Base-by-base conservation (phyloP, 306 rosid species). In the Vigna angularis region DNA sequence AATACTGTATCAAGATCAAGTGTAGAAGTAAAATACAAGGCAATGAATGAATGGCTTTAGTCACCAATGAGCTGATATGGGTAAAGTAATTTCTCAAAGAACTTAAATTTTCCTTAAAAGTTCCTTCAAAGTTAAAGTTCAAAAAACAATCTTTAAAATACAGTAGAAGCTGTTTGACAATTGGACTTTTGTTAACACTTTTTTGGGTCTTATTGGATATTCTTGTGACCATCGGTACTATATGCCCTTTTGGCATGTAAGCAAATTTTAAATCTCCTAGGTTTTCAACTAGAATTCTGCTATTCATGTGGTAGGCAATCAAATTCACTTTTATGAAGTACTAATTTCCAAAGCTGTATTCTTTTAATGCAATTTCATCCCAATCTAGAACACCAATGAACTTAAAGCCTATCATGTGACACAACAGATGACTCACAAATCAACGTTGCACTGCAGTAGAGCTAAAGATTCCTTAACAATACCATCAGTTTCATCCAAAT, bases 401-500 rank as follows among this genome's bases (percentile, higher is more conserved):
- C 51, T 45, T 24, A 81, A 26, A 26, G 70, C 61, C 70, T 70
- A 78, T 73, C 6, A 68, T 34, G 70, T 1, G 44, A 52, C 50
- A 15, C 53, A 70, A 18, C 40, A 78, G 28, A 52, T 30, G 51
- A 69, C 67, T 64, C 64, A 63, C 61, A 81, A 72, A 75, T 28
- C 62, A 72, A 53, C 45, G 73, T 20, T 64, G 61, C 70, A 47
- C 16, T 50, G 55, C 24, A 52, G 14, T 40, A 75, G 14, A 80
- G 12, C 9, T 48, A 74, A 68, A 56, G 62, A 68, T 55, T 52
- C 53, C 44, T 44, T 11, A 16, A 70, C 47, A 38, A 68, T 90
- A 92, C 97, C 98, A 80, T 92, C 87, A 34, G 72, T 51, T 66
- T 86, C 92, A 66, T 84, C 95, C 36, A 66, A 70, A 74, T 73